Conservation (phyloP, 2,329 filamentous ascomycete species). For the Fusarium floridanum region DNA sequence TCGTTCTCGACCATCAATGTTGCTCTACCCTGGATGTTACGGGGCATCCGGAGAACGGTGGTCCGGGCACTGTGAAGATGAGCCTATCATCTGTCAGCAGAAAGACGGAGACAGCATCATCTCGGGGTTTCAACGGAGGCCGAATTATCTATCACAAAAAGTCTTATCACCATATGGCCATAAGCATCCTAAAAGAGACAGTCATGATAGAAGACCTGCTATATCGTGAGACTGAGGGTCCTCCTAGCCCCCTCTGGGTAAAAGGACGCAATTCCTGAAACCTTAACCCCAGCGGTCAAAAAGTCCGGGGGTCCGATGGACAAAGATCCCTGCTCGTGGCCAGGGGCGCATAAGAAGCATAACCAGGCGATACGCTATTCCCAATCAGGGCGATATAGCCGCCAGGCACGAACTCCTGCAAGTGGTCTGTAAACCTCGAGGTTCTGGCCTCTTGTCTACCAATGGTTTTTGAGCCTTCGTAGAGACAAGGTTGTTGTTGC, state of each 20-base stretch:
- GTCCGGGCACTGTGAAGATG: background rate
- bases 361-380: background rate
- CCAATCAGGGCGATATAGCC: background rate
- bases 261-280: background rate
- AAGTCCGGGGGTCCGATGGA: background rate
- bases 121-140: background rate
- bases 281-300: background rate
- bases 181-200: background rate
- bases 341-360: background rate
- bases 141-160: background rate
- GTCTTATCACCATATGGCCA: background rate
- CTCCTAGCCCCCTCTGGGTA: background rate
- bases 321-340: background rate
- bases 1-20: background rate
- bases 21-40: background rate
- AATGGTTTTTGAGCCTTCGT: background rate
- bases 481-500: background rate
- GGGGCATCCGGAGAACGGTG: background rate
- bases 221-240: background rate
- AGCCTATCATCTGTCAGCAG: background rate
- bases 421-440: background rate
- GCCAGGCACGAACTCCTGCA: background rate
- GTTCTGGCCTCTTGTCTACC: background rate
- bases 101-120: background rate
- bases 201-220: background rate